Base-by-base conservation (phyloP, 495 filamentous ascomycete species). In the Friedmanniomyces endolithicus region DNA sequence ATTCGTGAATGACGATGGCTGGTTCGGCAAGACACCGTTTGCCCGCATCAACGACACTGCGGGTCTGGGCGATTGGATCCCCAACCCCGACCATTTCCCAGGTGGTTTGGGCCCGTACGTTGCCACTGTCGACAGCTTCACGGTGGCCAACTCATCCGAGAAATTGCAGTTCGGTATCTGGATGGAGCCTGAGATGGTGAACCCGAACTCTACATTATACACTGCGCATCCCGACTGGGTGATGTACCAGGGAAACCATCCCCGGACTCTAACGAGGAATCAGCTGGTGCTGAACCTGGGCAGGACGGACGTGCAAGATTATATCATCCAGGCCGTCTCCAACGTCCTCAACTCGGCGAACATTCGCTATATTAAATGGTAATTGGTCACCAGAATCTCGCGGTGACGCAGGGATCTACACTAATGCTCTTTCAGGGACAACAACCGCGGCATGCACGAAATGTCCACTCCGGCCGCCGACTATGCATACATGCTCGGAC, bases 101-200 rank as follows among this genome's bases (percentile, higher is more conserved):
- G 55, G 77, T n/a, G 76, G 76, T 1, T 63, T 80, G 0, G 57
- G 50, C 0, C 68, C 72, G 0, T 66, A 74, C 16, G 70, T 78
- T 16, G 56, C 66, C 1, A 64, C 70, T 0, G 67, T 78, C 46
- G 75, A 74, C 0, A 63, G 57, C 8, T 65, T 78, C 7, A 72
- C 63, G 7, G 61, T 70, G 3, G 63, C 64, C 2, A 71, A 74
- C 46, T 65, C 74, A 0, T 72, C 73, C 0, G 63, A 60, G 0
- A 62, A 71, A 6, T 60, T 80, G 47, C 66, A 68, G 35, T 79
- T 80, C 47, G 77, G 77, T 12, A 67, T 80, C 19, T 80, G 76
- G 76, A 64, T 80, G 3, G 77, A 80, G 59, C 77, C 75, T 0
- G 76, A 80, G 50, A 80, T 80, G 76, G 74, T 80, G 50, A 79